phyloP scores from a whole-genome alignment of 352 stramenopile genomes.

The Globisporangium megalacanthum region DNA sequence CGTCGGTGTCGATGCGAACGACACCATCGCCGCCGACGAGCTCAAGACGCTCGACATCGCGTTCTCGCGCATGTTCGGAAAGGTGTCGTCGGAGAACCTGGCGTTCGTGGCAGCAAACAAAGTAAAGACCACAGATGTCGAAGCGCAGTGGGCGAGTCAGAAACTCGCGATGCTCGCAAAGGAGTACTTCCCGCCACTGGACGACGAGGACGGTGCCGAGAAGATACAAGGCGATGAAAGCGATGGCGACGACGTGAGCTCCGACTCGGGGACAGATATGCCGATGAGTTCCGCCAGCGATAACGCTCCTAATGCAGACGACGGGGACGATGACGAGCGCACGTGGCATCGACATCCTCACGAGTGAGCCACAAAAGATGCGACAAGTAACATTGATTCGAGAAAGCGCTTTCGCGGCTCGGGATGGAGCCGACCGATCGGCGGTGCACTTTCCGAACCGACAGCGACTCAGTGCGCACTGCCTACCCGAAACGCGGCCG shows the following conservation, averaged over 20 bases:
- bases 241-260: not conserved
- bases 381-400: constrained; percentile 2
- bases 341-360: not conserved
- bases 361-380: not conserved
- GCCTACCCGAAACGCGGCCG: not conserved
- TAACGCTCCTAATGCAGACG: not conserved
- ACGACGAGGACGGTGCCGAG: constrained; percentile 13
- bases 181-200: constrained; percentile 53
- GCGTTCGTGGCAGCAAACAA: constrained; percentile 61
- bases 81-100: constrained; percentile 57
- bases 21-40: constrained; percentile 39
- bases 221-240: constrained; percentile 21
- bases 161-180: constrained; percentile 51
- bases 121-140: constrained; percentile 40
- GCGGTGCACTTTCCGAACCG: not conserved
- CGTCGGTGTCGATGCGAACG: constrained; percentile 44
- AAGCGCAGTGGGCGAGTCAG: constrained; percentile 53
- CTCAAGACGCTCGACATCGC: constrained; percentile 47
- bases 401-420: not conserved
- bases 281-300: constrained; percentile 20
- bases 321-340: constrained; percentile 8
- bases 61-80: constrained; percentile 43
- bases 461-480: not conserved
- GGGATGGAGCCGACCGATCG: too few species aligned
- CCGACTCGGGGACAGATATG: constrained; percentile 21